A percentile compares a stretch with the other conserved stretches of the same genome.
Evolutionary conservation across 352 stramenopile species (phyloP).

Genomic region (Globisporangium splendens): DNA sequence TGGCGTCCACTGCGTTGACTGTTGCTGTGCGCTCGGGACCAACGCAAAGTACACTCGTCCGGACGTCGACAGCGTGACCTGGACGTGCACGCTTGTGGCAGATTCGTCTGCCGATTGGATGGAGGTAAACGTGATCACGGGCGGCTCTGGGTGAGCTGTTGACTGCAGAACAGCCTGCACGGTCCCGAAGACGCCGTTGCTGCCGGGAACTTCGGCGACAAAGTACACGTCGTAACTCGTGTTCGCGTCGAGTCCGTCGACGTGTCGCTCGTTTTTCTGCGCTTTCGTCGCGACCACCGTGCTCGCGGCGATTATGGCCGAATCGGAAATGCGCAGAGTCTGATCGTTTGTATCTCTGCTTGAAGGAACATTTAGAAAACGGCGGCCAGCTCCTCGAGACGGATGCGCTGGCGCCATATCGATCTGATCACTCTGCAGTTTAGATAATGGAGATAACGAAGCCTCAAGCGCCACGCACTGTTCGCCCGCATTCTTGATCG

Average conservation of each 20-base stretch:
- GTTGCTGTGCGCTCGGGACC: conserved; percentile 22
- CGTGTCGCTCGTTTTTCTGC: conserved; percentile 47
- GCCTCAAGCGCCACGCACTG: conserved; percentile 13
- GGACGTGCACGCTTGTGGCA: conserved; percentile 27
- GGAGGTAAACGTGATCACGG: conserved; percentile 20
- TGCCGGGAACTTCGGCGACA: conserved; percentile 68
- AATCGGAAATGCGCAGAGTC: background rate
- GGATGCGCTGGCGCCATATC: background rate
- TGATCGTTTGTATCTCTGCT: background rate
- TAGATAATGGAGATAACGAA: background rate
- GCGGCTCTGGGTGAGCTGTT: conserved; percentile 49
- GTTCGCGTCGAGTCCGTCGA: conserved; percentile 44
- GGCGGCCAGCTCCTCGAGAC: background rate
- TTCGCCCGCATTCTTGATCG: conserved; percentile 43
- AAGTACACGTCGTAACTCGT: conserved; percentile 84
- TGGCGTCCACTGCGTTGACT: conserved; percentile 8
- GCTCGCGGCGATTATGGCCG: conserved; percentile 20
- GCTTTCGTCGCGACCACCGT: conserved; percentile 42
- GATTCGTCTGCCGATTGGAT: conserved; percentile 32
- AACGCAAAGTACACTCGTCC: conserved; percentile 51
- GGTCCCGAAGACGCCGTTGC: conserved; percentile 73
- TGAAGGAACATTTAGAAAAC: background rate
- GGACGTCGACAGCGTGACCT: conserved; percentile 29
- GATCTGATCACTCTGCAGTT: background rate
- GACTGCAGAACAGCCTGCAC: conserved; percentile 64